phyloP scores from a whole-genome alignment of 371 early-diverging fungal genomes.

The Saksenaea vasiformis region DNA sequence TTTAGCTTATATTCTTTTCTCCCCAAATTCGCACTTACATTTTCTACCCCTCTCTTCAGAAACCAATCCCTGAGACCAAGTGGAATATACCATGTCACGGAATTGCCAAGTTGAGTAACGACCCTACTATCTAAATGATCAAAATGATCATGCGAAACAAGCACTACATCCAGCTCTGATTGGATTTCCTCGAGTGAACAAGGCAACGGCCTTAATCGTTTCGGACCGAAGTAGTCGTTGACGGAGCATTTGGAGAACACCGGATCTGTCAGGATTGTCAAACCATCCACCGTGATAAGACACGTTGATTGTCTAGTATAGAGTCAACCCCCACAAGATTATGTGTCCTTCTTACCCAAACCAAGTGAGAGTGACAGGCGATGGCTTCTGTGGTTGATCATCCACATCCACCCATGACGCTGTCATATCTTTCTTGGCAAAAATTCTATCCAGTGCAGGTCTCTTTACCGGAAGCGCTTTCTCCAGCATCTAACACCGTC shows the following conservation, averaged over 20 bases:
- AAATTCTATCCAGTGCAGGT: slow-evolving; percentile 45
- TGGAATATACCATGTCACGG: slow-evolving; percentile 67
- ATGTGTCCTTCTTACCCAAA: slow-evolving; percentile 30
- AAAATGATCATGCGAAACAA: slow-evolving; percentile 60
- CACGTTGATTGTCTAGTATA: slow-evolving; percentile 61
- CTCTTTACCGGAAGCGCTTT: slow-evolving; percentile 43
- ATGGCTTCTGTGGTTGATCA: slow-evolving; percentile 2
- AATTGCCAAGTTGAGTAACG: slow-evolving; percentile 48
- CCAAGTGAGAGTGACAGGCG: slow-evolving; percentile 52
- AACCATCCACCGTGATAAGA: slow-evolving; percentile 57
- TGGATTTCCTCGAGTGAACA: slow-evolving; percentile 50
- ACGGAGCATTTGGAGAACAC: slow-evolving; percentile 49
- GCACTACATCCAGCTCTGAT: slow-evolving; percentile 52
- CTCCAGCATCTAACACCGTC: slow-evolving; percentile 25
- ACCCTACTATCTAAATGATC: slow-evolving; percentile 59
- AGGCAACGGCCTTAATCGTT: slow-evolving; percentile 52
- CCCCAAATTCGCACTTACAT: slow-evolving; percentile 29
- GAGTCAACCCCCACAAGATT: background rate
- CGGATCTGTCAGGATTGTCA: slow-evolving; percentile 64
- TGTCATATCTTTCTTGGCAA: slow-evolving; percentile 11
- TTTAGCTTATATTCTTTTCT: background rate
- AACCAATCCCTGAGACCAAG: slow-evolving; percentile 61
- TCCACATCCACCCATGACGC: slow-evolving; percentile 25
- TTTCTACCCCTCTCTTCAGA: slow-evolving; percentile 48
- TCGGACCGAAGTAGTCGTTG: slow-evolving; percentile 53